These are phyloP conservation scores for Choiromyces venosus DNA, from an alignment of 495 filamentous ascomycete species.

Conservation along the genomic window DNA sequence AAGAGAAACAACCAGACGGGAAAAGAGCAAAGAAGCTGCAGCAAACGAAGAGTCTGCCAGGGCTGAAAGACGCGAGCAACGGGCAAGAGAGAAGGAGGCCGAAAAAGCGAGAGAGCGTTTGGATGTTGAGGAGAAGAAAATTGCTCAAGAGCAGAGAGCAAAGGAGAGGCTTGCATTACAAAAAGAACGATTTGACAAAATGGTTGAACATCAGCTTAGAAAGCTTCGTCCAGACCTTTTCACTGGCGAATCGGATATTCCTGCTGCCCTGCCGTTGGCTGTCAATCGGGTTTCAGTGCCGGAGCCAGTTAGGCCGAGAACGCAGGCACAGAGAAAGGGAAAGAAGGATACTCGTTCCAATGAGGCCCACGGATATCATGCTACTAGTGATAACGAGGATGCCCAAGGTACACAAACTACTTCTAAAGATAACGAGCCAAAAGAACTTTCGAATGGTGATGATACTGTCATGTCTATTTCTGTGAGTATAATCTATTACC, in stretches of 20 bases:
- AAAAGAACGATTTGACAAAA: slow-evolving; percentile 31
- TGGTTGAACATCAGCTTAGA: slow-evolving; percentile 33
- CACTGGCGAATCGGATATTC: neutral
- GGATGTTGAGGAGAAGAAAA: slow-evolving; percentile 18
- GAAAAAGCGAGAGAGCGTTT: slow-evolving; percentile 19
- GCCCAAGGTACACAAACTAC: neutral
- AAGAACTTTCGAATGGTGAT: slow-evolving; percentile 8
- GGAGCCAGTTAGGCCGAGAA: neutral
- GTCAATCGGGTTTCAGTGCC: slow-evolving; percentile 3
- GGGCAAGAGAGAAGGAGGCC: slow-evolving; percentile 27
- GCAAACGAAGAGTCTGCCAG: slow-evolving; percentile 14
- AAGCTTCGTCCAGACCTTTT: slow-evolving; percentile 36
- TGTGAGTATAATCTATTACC: slow-evolving; percentile 11
- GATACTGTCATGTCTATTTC: slow-evolving; percentile 38
- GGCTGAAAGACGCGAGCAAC: slow-evolving; percentile 24
- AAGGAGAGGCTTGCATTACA: slow-evolving; percentile 22
- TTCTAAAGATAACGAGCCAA: neutral
- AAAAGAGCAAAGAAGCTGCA: slow-evolving; percentile 16
- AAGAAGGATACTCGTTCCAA: neutral
- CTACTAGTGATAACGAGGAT: slow-evolving; percentile 2
- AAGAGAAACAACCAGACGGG: slow-evolving; percentile 26
- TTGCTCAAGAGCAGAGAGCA: slow-evolving; percentile 26
- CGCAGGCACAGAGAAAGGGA: neutral
- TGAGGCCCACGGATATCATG: neutral
- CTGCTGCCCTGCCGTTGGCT: slow-evolving; percentile 2